phyloP scores from a whole-genome alignment of 164 flowering plant genomes.

The Euptelea pleiosperma region DNA sequence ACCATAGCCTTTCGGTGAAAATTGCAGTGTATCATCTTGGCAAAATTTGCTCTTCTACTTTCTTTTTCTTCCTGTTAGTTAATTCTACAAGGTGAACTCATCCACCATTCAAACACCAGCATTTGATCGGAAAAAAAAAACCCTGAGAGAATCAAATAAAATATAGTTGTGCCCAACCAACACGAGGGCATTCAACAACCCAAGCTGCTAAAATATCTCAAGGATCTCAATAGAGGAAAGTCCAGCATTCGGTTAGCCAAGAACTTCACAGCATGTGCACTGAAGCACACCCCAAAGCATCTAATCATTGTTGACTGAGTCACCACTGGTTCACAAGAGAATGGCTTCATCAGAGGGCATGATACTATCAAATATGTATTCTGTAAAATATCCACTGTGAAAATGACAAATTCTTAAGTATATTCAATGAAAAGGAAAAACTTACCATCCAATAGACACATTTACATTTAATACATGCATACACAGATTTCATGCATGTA shows the following conservation, averaged over 20 bases:
- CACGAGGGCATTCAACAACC: background rate
- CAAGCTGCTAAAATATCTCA: conserved; percentile 7
- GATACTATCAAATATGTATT: background rate
- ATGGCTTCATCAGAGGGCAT: background rate
- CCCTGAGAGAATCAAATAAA: conserved; percentile 6
- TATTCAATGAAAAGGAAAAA: no score
- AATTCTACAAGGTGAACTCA: no score
- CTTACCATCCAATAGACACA: no score
- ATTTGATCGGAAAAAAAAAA: no score
- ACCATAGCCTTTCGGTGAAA: no score
- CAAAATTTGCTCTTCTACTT: no score
- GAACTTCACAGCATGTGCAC: conserved; percentile 54
- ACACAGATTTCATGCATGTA: no score
- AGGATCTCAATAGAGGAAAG: background rate
- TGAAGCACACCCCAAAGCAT: conserved; percentile 47
- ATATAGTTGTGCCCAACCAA: background rate
- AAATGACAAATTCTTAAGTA: background rate
- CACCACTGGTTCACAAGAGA: conserved; percentile 39
- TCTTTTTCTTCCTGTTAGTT: no score
- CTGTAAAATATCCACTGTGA: background rate
- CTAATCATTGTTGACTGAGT: conserved; percentile 35
- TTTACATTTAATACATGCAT: no score
- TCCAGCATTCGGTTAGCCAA: conserved; percentile 19
- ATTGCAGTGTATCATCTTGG: no score
- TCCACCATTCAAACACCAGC: no score